These are phyloP conservation scores for Digitaria exilis DNA, from an alignment of 202 grass and related monocot species.

Conservation along the genomic window DNA sequence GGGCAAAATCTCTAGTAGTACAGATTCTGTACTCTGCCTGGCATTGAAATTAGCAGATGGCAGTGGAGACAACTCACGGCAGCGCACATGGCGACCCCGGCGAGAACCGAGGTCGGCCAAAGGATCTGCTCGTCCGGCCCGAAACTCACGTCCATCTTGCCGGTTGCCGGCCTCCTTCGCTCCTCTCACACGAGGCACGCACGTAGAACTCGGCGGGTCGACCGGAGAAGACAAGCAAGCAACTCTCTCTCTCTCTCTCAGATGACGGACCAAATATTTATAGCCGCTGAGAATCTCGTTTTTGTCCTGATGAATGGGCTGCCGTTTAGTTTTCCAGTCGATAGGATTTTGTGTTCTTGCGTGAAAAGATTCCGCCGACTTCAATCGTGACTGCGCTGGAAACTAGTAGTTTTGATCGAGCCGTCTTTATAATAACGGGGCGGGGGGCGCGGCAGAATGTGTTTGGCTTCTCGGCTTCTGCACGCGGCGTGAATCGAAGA, in stretches of 20 bases:
- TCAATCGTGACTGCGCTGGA: background rate
- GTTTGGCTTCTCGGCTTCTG: too few species aligned
- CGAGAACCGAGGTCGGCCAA: conserved; percentile 58
- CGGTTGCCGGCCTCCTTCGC: background rate
- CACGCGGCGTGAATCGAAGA: too few species aligned
- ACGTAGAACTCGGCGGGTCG: background rate
- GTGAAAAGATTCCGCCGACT: background rate
- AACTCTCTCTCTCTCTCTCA: too few species aligned
- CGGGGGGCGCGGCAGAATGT: too few species aligned
- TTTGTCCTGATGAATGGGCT: too few species aligned
- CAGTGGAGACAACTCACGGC: conserved; percentile 36
- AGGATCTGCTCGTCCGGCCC: conserved; percentile 47
- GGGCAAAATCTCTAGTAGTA: background rate
- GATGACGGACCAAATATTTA: too few species aligned
- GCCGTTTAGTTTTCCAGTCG: too few species aligned
- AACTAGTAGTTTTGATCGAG: background rate
- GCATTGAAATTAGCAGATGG: background rate
- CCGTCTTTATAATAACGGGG: too few species aligned
- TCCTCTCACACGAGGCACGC: background rate
- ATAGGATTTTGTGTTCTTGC: too few species aligned
- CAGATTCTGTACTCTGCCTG: background rate
- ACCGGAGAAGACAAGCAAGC: too few species aligned
- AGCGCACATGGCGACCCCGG: conserved; percentile 52
- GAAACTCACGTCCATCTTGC: conserved; percentile 52
- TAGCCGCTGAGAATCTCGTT: too few species aligned